These are phyloP conservation scores for Phyllosticta paracitricarpa DNA, from an alignment of 2,329 filamentous ascomycete species.

Conservation along the genomic window DNA sequence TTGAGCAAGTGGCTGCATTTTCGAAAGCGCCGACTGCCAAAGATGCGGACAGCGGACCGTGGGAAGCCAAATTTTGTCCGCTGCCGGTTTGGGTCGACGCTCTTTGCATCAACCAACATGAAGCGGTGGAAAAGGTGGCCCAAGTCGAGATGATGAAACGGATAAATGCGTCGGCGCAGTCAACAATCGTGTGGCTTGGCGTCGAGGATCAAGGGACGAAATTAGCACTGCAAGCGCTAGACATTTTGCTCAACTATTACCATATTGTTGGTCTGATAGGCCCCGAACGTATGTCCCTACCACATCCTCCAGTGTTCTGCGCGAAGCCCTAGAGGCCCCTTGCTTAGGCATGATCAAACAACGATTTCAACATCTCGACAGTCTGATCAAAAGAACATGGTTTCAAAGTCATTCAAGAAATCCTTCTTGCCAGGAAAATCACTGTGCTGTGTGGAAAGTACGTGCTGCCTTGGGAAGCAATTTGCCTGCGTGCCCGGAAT, in stretches of 20 bases:
- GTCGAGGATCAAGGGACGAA: constrained; percentile 12
- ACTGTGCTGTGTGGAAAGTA: background rate
- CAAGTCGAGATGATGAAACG: background rate
- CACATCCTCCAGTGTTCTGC: too few species aligned
- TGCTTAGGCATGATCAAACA: background rate
- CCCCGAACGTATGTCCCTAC: too few species aligned
- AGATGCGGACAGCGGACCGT: too few species aligned
- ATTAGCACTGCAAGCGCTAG: background rate
- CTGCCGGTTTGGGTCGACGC: background rate
- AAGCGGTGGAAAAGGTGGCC: background rate
- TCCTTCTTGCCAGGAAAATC: background rate
- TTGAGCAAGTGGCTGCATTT: background rate
- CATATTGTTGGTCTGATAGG: background rate
- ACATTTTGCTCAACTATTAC: background rate
- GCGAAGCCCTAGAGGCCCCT: too few species aligned
- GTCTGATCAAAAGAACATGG: background rate
- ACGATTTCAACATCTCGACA: background rate
- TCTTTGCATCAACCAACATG: background rate
- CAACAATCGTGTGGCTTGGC: background rate
- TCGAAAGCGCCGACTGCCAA: background rate
- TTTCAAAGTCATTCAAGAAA: constrained; percentile 4
- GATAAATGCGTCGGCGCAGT: background rate
- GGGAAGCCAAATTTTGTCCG: background rate
- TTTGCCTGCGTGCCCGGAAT: too few species aligned
- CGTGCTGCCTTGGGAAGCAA: background rate